These are phyloP conservation scores for Chytriomyces sp. DNA, from an alignment of 192 early-diverging fungal genomes.

Conservation along the genomic window DNA sequence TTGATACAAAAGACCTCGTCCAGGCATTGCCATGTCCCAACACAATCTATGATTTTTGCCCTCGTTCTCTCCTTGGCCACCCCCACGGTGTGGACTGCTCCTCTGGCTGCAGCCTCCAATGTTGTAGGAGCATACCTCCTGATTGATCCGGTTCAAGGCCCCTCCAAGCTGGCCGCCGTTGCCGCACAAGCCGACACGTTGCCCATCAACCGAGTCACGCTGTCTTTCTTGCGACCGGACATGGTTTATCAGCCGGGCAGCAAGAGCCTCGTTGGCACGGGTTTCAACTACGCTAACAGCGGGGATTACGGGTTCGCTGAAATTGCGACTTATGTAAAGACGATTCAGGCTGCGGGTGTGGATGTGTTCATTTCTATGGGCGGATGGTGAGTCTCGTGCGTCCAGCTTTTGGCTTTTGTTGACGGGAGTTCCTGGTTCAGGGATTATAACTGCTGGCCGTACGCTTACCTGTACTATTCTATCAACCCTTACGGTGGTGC, in stretches of 20 bases:
- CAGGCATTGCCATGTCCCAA: too few relatives aligned
- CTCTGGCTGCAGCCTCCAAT: too few relatives aligned
- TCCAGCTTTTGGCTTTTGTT: background rate
- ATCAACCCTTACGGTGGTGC: background rate
- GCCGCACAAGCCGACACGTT: background rate
- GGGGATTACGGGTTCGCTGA: slow-evolving; percentile 19
- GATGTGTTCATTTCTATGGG: slow-evolving; percentile 1
- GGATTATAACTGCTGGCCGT: background rate
- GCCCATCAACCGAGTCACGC: slow-evolving; percentile 8
- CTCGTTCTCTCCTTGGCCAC: too few relatives aligned
- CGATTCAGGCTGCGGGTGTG: slow-evolving; percentile 5
- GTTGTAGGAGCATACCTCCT: too few relatives aligned
- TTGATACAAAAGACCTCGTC: too few relatives aligned
- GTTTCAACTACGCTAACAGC: background rate
- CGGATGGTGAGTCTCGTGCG: background rate
- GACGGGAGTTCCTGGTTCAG: background rate
- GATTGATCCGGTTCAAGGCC: too few relatives aligned
- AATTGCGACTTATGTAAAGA: background rate
- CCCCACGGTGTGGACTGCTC: too few relatives aligned
- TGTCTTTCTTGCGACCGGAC: slow-evolving; percentile 19
- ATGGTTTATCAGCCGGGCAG: slow-evolving; percentile 2
- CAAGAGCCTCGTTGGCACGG: background rate
- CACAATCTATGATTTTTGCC: too few relatives aligned
- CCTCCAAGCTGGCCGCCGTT: background rate
- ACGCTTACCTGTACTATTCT: slow-evolving; percentile 1